Base-by-base conservation (phyloP, 176 grass and related monocot genomes). In the Rhynchospora breviuscula region DNA sequence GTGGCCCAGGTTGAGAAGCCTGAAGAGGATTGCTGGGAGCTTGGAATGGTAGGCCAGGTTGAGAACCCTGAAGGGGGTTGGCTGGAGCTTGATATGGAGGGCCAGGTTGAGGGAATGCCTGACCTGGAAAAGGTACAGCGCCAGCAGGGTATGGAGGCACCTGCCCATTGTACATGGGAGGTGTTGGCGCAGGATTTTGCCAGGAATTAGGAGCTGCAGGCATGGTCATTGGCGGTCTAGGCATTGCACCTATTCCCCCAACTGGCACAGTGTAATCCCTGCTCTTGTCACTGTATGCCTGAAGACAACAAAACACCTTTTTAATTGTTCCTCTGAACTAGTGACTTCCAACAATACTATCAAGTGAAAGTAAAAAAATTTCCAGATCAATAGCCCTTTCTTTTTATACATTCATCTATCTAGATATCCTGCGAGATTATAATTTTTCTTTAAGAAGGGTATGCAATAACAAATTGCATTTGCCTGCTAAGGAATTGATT, bases 241-340 rank as follows among this genome's bases (percentile, higher is more conserved):
- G 91, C 33, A 81, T 71, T 33, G 71, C 87, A 56, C 87, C 88
- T 66, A 81, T 74, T 81, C 85, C 67, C 43, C 87, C 79, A 59
- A 91, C 79, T 25, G 93, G 85, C 48, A 93, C 84, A 14, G 97
- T 99, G 86, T 96, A 99, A 81, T 99, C 97, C 82, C 91, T 99
- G 89, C 97, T 95, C 87, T 90, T 95, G 76, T 99, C 97, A 92
- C 86, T 93, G 58, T 99, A 89, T 74, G 91, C 89, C 97, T 96
- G 93, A 86, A 87, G 40, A 85, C 47, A 67, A 48, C 79, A 64
- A 67, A 70, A 69, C 58, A 57, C 18, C 45, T 57, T 22, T 33
- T 78, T 78, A 56, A 33, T 76, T 26, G 72, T 76, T 54, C 19
- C 10, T 76, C 72, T 15, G 7, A 77, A 57, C 21, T 79, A 49